Base-by-base conservation (phyloP, 306 rosid genomes). In the Lablab purpureus region DNA sequence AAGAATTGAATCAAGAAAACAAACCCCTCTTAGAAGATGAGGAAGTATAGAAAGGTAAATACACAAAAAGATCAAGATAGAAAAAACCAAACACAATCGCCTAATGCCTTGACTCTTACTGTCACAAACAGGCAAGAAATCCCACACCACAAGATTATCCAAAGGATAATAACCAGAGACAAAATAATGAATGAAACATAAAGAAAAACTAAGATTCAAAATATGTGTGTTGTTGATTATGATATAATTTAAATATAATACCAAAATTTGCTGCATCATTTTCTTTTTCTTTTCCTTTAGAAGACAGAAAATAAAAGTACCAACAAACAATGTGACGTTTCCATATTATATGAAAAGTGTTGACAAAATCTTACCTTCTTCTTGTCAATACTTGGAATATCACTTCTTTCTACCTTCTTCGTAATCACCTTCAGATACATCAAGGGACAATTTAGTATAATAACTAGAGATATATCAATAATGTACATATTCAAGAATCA, bases 391-490 rank as follows among this genome's bases (percentile, higher is more conserved):
- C 91, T 85, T 71, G 97, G 97, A 80, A 94, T 90, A 76, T 94
- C 98, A 89, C 97, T 91, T 87, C 90, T 90, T 83, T 94, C 98
- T n/a, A 91, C 96, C 84, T 89, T 94, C 89, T 94, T 97, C 84
- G 91, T 97, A 65, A 94, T 94, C 84, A 94, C 98, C 98, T 94
- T 68, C 58, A 88, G 81, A 28, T 66, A 89, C 40, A 79, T 69
- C 25, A 41, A 82, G 68, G 76, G 71, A 62, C 62, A 76, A 75
- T 65, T 74, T 36, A 84, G 82, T 25, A 70, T 18, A 37, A 73
- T 62, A 80, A 62, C 64, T 45, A 74, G 15, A 54, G 47, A 54
- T 69, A 19, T 59, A 73, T 40, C 75, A 77, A 8, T 12, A 41
- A 56, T 0, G 19, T 66, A 41, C 49, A 78, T 71, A 76, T 75